Evolutionary conservation across 2,329 filamentous ascomycete genomes (phyloP), one percentile per base, ranked within the genome.

Genomic region (Stemphylium vesicarium): DNA sequence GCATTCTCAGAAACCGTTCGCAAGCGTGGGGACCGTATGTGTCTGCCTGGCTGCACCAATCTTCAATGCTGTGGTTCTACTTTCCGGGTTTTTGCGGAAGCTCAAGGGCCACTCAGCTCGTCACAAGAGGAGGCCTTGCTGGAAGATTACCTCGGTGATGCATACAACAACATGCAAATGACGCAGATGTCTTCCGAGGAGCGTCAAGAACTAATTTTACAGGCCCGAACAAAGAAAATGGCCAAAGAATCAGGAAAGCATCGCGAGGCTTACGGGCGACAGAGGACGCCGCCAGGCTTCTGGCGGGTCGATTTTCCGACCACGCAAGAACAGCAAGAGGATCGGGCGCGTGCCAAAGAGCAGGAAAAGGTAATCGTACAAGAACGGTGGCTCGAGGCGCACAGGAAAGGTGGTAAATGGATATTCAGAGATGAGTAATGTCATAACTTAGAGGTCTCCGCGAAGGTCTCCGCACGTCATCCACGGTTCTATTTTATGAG

Each of bases 251-350:
- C 85, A 72, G 92, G 92, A 5, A 91, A 83, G 70, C 93, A 97
- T 75, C 84, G 89, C 51, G 85, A 94, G 64, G 82, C 86, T 24
- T 92, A 89, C 74, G 84, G 88, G 56, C 84, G 92, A 45, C 82
- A 85, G 59, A 81, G 79, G 39, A 91, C 89, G 9, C 93, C 95
- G 11, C 91, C 92, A 1, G 93, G 92, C 0, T 98, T 91, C 72
- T 99, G 95, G 95, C 83, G 91, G 49, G 84, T 89, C 1, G 94
- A 96, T 64, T 96, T 99, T 72, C 93, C 94, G 1, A 86, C 80
- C 22, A 97, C 95, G 1, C 95, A 98, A 72, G 91, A 97, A 75
- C 77, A 88, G 24, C 80, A 85, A 63, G 78, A 81, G 47, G 86
- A 94, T 65, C 84, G 84, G 53, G 81, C 83, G 56, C 86, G 87